These are phyloP conservation scores for Fusarium caatingaense DNA, from an alignment of 2,329 filamentous ascomycete genomes.

Conservation along the genomic window DNA sequence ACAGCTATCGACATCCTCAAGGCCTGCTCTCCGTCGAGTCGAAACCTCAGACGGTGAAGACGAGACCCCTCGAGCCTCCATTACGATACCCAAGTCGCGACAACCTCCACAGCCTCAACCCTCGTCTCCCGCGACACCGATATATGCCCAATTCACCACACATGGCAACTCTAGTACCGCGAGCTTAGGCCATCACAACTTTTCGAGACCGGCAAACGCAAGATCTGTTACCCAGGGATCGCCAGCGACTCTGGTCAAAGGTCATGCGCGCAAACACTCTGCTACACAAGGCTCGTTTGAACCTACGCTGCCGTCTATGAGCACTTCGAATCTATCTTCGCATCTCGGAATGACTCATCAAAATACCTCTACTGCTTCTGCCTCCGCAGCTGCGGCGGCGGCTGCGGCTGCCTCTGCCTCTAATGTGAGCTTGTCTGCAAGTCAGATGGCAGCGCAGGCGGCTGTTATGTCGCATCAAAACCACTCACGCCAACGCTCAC, in stretches of 20 bases:
- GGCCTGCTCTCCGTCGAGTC: conserved; percentile 52
- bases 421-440: conserved; percentile 65
- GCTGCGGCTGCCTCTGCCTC: conserved; percentile 55
- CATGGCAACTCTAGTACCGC: conserved; percentile 61
- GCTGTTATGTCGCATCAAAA: conserved; percentile 75
- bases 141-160: conserved; percentile 61
- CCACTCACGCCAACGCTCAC: conserved; percentile 73
- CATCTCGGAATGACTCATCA: conserved; percentile 60
- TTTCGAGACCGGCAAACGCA: conserved; percentile 64
- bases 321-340: conserved; percentile 64
- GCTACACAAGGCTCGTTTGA: conserved; percentile 83
- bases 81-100: conserved; percentile 61
- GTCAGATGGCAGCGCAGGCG: conserved; percentile 83
- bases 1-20: conserved; percentile 44
- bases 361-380: conserved; percentile 23
- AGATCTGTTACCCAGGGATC: conserved; percentile 48
- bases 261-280: conserved; percentile 73
- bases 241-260: conserved; percentile 50
- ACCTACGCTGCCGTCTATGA: conserved; percentile 74
- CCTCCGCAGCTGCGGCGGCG: conserved; percentile 38
- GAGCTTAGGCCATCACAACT: conserved; percentile 61
- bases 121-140: conserved; percentile 56
- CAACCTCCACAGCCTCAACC: conserved; percentile 49
- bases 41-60: conserved; percentile 48
- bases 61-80: conserved; percentile 45